phyloP scores from a whole-genome alignment of 1,139 yeast species.

The Citeromyces hawaiiensis region DNA sequence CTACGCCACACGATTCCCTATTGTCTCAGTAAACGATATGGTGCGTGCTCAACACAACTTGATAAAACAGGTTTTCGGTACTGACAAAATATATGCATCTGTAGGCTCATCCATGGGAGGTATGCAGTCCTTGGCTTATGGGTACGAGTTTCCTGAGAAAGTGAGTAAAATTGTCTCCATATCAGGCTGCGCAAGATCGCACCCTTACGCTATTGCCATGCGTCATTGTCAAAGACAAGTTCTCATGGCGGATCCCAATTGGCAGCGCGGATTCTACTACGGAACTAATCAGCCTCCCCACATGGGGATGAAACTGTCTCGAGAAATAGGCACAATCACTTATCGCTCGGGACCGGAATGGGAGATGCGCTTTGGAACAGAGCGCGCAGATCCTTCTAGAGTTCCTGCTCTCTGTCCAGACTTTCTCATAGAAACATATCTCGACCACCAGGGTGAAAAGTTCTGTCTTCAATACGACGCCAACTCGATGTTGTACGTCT shows the following conservation, averaged over 20 bases:
- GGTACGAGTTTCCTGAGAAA: conserved; percentile 66
- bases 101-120: conserved; percentile 97
- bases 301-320: conserved; percentile 85
- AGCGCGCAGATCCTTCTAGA: conserved; percentile 66
- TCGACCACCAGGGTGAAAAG: conserved; percentile 92
- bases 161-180: conserved; percentile 66
- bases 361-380: conserved; percentile 87
- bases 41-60: conserved; percentile 75
- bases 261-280: conserved; percentile 88
- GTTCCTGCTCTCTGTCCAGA: conserved; percentile 90
- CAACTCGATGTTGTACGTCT: conserved; percentile 72
- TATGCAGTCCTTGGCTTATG: conserved; percentile 87
- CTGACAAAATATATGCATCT: conserved; percentile 55
- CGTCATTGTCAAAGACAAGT: conserved; percentile 90
- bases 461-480: conserved; percentile 88
- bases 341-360: conserved; percentile 95
- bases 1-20: conserved; percentile 84
- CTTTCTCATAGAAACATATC: conserved; percentile 78
- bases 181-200: conserved; percentile 88
- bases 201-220: conserved; percentile 89
- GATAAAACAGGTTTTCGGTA: conserved; percentile 46
- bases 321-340: conserved; percentile 90
- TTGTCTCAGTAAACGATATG: conserved; percentile 80
- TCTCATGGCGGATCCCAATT: conserved; percentile 85
- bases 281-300: conserved; percentile 60